Evolutionary conservation across 305 asterid genomes (phyloP), one percentile per base, ranked within the genome.

Genomic region (Fraxinus greggii): DNA sequence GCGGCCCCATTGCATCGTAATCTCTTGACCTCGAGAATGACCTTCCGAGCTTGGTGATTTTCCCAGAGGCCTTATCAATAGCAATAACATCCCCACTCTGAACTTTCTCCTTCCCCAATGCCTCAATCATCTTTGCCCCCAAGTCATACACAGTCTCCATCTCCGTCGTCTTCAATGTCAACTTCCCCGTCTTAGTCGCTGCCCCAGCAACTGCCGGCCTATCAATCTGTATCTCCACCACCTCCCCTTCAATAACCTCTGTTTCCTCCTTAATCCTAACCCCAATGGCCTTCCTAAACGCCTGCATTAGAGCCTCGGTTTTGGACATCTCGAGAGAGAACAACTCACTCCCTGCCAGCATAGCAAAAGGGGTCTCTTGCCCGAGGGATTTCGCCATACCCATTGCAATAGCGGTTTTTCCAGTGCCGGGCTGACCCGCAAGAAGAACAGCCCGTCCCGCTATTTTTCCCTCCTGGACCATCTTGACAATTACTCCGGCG

Each of bases 21-120:
- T 89, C 92, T 79, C 90, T 83, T 1, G 92, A 87, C 86, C 92
- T 61, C 3, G 92, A 85, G 78, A 89, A 89, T 1, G 90, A 89
- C 81, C 92, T 87, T 32, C 92, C 92, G 0, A 89, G 83, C 80
- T 89, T 89, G 0, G 88, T 79, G 31, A 89, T 86, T 83, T 89
- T 89, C 78, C 92, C 90, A 24, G 89, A 87, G 9, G 90, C 86
- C 67, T 89, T 89, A 75, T 89, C 90, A 81, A 89, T 87, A 7
- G 87, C 92, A 76, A 87, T 84, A 17, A 89, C 90, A 83, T 87
- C 92, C 42, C 90, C 90, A 74, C 92, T 86, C 89, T 89, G 92
- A 36, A 87, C 88, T 75, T 89, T 89, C 74, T 89, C 92, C 87
- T 87, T 89, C 75, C 87, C 90, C 48, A 89, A 77, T 17, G 88